Conservation (phyloP, 805 yeast species). For the Ogataea trehalophila region DNA sequence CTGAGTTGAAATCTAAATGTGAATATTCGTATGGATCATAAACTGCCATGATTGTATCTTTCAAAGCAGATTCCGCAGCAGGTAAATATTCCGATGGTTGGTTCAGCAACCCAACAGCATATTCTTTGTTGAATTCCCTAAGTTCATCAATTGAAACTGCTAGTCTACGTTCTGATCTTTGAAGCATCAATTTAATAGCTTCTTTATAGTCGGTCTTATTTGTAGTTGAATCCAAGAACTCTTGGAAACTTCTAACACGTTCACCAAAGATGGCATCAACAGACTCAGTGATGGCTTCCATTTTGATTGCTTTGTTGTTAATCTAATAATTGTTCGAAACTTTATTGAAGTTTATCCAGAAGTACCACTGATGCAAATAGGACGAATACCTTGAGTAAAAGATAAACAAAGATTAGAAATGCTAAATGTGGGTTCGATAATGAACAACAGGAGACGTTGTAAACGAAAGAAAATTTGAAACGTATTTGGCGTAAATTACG, state of each 20-base stretch:
- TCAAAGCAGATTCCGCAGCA: constrained; percentile 80
- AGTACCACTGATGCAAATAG: too few relatives aligned
- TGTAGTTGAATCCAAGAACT: constrained; percentile 60
- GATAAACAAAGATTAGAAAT: too few relatives aligned
- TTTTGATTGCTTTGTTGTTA: not conserved
- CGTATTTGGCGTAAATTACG: too few relatives aligned
- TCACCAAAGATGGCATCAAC: constrained; percentile 55
- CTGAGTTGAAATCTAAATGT: constrained; percentile 48
- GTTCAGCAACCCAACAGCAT: constrained; percentile 71
- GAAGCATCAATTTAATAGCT: constrained; percentile 67
- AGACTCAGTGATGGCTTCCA: constrained; percentile 25
- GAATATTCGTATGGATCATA: constrained; percentile 58
- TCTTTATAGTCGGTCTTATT: constrained; percentile 59
- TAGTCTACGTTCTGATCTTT: constrained; percentile 60
- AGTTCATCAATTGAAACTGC: constrained; percentile 80
- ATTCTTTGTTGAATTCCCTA: constrained; percentile 68
- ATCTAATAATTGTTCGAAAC: not conserved
- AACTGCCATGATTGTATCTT: constrained; percentile 71
- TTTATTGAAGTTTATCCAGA: not conserved
- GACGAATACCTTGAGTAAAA: too few relatives aligned
- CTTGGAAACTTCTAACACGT: constrained; percentile 83
- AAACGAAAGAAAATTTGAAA: too few relatives aligned
- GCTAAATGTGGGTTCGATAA: too few relatives aligned
- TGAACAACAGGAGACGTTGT: too few relatives aligned
- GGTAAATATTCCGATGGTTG: constrained; percentile 84